phyloP scores from a whole-genome alignment of 2,329 filamentous ascomycete species.

The Tolypocladium capitatum region DNA sequence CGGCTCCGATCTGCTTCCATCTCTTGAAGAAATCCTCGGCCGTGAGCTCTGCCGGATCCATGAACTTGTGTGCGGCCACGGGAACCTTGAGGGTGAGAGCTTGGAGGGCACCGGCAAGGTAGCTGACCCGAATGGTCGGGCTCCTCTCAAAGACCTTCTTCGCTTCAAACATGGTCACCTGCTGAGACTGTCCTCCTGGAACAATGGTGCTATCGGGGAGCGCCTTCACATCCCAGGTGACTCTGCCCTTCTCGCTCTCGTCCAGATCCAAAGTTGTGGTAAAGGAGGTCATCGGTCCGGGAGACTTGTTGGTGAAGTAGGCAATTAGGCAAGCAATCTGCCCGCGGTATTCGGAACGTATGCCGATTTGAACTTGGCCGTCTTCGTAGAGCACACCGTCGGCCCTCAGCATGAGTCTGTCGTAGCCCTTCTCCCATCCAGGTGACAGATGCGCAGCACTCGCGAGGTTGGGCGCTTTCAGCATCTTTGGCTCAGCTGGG shows the following conservation, averaged over 20 bases:
- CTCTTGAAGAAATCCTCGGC: constrained; percentile 97
- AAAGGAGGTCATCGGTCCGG: constrained; percentile 73
- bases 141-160: constrained; percentile 68
- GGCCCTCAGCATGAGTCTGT: constrained; percentile 61
- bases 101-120: constrained; percentile 85
- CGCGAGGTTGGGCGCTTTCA: constrained; percentile 70
- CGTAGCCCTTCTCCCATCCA: constrained; percentile 86
- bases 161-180: constrained; percentile 90
- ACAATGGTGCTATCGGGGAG: constrained; percentile 72
- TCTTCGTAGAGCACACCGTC: constrained; percentile 94
- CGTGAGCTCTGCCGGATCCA: constrained; percentile 77
- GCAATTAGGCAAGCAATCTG: constrained; percentile 90
- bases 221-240: constrained; percentile 79
- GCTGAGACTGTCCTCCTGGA: constrained; percentile 68
- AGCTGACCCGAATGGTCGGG: constrained; percentile 87
- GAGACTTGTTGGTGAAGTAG: constrained; percentile 92
- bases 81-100: constrained; percentile 85
- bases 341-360: constrained; percentile 89
- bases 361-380: constrained; percentile 79
- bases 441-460: constrained; percentile 87
- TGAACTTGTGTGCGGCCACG: constrained; percentile 84
- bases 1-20: constrained; percentile 95
- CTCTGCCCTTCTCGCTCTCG: constrained; percentile 44
- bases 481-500: constrained; percentile 40
- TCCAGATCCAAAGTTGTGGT: constrained; percentile 88